Evolutionary conservation across 345 rosid genomes (phyloP), one percentile per base, ranked within the genome.

Genomic region (Psidium friedrichsthalianum): DNA sequence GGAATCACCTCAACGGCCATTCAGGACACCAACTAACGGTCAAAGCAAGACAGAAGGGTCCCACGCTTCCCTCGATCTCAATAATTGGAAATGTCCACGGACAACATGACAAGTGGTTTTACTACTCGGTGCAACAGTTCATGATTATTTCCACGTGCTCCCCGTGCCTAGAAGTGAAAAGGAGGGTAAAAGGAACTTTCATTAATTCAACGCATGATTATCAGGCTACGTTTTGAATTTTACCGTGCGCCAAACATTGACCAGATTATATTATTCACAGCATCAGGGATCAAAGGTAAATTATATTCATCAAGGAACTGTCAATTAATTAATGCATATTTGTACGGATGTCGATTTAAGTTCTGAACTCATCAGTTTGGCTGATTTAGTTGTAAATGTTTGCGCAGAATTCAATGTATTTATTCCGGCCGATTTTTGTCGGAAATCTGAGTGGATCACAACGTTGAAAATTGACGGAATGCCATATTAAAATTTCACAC

Each of bases 11-110:
- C 27, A 90, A 89, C 91, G 85, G 90, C 61, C 86, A 40, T 85
- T 90, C 85, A 87, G 36, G 89, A 85, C 90, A 87, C 42, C 54
- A 89, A 58, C 92, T 85, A 89, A 84, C 88, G 36, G 90, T 90
- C 90, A 90, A 89, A 89, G 51, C 27, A 36, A 36, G 80, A 20
- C 80, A 2, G 80, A 4, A 4, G 32, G 16, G 76, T 16, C 76
- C 42, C 76, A 52, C 40, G 11, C 24, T 15, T 22, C 52, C 3
- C 52, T 51, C 52, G 3, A 51, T 2, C 21, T 32, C 85, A 40
- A 84, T 82, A 51, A 88, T 83, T 85, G 84, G 40, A 51, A 57
- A 18, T n/a, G 54, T 81, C 51, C 83, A 2, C n/a, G 58, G 74
- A 55, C 42, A 13, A 52, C 51, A 25, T 82, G 84, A 82, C 86